Evolutionary conservation across 768 basidiomycete species (phyloP).

Genomic region (Dentipellis fragilis): DNA sequence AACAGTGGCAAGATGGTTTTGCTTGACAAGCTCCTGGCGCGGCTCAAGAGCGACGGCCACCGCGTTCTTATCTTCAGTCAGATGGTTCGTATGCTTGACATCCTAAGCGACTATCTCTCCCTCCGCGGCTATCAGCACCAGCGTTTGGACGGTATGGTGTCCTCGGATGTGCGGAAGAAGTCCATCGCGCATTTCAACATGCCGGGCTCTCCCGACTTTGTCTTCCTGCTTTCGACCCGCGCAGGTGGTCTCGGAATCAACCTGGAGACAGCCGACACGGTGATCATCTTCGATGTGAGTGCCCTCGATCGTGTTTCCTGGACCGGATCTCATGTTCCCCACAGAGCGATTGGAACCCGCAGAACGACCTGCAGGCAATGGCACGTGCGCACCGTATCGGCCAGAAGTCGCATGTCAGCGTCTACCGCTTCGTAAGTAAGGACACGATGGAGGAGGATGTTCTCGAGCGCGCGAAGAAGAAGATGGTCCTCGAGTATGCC

Average conservation of each 20-base stretch:
- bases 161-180: conserved; percentile 88
- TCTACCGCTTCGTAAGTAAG: conserved; percentile 97
- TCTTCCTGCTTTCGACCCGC: conserved; percentile 91
- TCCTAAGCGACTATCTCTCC: conserved; percentile 93
- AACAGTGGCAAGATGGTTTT: conserved; percentile 98
- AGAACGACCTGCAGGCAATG: conserved; percentile 99
- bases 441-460: conserved; percentile 99
- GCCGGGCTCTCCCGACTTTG: conserved; percentile 88
- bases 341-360: conserved; percentile 96
- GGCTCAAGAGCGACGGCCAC: conserved; percentile 85
- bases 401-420: conserved; percentile 96
- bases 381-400: conserved; percentile 98
- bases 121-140: conserved; percentile 88
- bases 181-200: conserved; percentile 97
- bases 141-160: conserved; percentile 90
- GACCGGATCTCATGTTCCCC: conserved; percentile 9
- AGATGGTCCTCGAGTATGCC: conserved; percentile 99
- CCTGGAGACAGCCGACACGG: conserved; percentile 96
- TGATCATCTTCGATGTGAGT: conserved; percentile 96
- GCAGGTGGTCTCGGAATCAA: conserved; percentile 98
- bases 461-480: conserved; percentile 94
- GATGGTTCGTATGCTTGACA: conserved; percentile 98
- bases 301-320: not conserved
- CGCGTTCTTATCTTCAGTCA: conserved; percentile 98
- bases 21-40: conserved; percentile 89